Evolutionary conservation across 495 filamentous ascomycete species (phyloP).

Genomic region (Xylaria flabelliformis): DNA sequence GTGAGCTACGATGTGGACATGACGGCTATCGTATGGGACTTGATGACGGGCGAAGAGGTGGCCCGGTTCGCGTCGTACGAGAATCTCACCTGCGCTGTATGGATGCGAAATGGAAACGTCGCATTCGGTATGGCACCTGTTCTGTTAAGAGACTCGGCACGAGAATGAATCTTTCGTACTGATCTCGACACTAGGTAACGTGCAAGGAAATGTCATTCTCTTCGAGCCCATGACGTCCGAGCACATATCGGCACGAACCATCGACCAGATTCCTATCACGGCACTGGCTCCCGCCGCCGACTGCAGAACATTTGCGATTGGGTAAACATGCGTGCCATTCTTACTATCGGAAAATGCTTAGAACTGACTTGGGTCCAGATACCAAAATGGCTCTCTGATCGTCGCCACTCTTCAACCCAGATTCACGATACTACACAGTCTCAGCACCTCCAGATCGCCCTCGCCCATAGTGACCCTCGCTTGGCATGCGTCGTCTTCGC

Average conservation of each 20-base stretch:
- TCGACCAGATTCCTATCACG: slow-evolving; percentile 89
- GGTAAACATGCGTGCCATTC: slow-evolving; percentile 63
- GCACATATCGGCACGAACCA: slow-evolving; percentile 89
- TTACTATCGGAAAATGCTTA: slow-evolving; percentile 23
- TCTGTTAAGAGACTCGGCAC: not conserved
- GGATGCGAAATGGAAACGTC: slow-evolving; percentile 98
- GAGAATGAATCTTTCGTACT: slow-evolving; percentile 27
- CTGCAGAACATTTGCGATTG: slow-evolving; percentile 95
- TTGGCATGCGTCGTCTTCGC: slow-evolving; percentile 97
- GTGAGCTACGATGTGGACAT: slow-evolving; percentile 92
- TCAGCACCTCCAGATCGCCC: slow-evolving; percentile 80
- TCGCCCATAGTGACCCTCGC: slow-evolving; percentile 89
- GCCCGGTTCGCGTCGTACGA: slow-evolving; percentile 91
- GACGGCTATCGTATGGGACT: slow-evolving; percentile 96
- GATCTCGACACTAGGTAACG: slow-evolving; percentile 65
- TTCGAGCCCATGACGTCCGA: slow-evolving; percentile 95
- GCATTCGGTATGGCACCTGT: slow-evolving; percentile 76
- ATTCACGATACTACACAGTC: slow-evolving; percentile 93
- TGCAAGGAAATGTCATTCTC: slow-evolving; percentile 89
- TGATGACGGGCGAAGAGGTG: slow-evolving; percentile 89
- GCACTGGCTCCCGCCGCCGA: slow-evolving; percentile 90
- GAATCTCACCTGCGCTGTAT: slow-evolving; percentile 79
- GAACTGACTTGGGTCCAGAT: slow-evolving; percentile 60
- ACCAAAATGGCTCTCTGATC: slow-evolving; percentile 93
- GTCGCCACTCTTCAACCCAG: slow-evolving; percentile 87